Evolutionary conservation across 495 filamentous ascomycete species (phyloP).

Genomic region (Opeltia flavorubescens): DNA sequence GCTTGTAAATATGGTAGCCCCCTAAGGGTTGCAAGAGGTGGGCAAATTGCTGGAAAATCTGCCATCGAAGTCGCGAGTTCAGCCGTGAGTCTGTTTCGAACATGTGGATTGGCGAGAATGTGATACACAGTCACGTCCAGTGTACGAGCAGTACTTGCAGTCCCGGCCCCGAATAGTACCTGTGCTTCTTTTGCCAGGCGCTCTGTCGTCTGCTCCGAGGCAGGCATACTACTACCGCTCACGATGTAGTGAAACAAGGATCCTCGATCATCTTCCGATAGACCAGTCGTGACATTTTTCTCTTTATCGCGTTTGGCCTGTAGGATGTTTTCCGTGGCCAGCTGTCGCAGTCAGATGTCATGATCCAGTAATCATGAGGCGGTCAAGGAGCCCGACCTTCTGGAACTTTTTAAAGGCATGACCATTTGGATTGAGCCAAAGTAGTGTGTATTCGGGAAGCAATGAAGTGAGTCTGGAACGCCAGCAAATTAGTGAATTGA

Average conservation of each 20-base stretch:
- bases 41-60: too few species aligned
- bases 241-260: slow-evolving; percentile 18
- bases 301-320: not conserved
- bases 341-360: too few species aligned
- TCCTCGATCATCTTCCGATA: not conserved
- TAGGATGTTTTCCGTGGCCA: too few species aligned
- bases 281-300: not conserved
- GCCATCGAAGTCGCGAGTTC: slow-evolving; percentile 16
- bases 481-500: not conserved
- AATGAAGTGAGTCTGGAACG: not conserved
- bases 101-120: slow-evolving; percentile 13
- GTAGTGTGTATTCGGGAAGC: slow-evolving; percentile 1
- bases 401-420: slow-evolving; percentile 5
- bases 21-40: too few species aligned
- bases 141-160: slow-evolving; percentile 17
- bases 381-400: not conserved
- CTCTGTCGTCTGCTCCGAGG: slow-evolving; percentile 16
- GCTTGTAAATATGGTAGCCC: slow-evolving; percentile 1
- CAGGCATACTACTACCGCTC: slow-evolving; percentile 18
- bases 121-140: slow-evolving; percentile 17
- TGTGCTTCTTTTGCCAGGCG: slow-evolving; percentile 19
- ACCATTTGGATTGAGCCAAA: not conserved
- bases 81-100: slow-evolving; percentile 5
- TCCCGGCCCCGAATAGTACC: slow-evolving; percentile 17
- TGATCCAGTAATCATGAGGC: too few species aligned